Base-by-base conservation (phyloP, 1,284 basidiomycete species). In the Jaminaea rosea region DNA sequence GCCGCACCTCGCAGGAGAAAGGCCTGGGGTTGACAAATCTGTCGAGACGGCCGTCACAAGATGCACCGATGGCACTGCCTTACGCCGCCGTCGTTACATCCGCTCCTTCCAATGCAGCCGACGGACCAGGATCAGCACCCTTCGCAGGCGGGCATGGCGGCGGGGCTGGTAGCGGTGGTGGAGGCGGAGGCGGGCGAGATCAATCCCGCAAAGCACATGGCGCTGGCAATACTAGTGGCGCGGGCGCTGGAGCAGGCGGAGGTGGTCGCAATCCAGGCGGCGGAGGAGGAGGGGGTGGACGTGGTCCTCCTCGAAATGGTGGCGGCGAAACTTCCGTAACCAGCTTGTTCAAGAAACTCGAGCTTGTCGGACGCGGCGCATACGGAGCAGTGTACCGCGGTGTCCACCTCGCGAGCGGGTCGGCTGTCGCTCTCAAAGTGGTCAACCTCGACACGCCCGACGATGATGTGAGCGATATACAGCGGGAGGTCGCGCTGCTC, bases 381-480 rank as follows among this genome's bases (percentile, higher is more conserved):
- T 74, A 66, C 32, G 72, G 72, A 13, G 62, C 69, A 29, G 72
- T 73, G 29, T 73, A 72, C 45, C 54, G 67, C 9, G 71, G 66
- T 4, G 78, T 84, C 52, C 87, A 94, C 63, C 79, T 87, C 41
- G 81, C 84, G 1, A 84, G 87, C 0, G 86, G 88, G 15, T 86
- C 88, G 49, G 80, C 90, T 46, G 88, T 96, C 15, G 92, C 90
- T 13, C 84, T 96, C 76, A 96, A 98, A 78, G 93, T 98, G 72
- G 96, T 98, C 78, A 90, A 98, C 74, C 84, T 98, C 58, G 94
- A 98, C 76, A 94, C 88, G 15, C 84, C 88, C 49, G 75, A 76
- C 46, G 91, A 92, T 73, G 94, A 99, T 75, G 91, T 97, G 23
- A 86, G 80, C 44, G 93, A 94, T 75, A 97, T 98, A 52, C 93